Base-by-base conservation (phyloP, 768 basidiomycete species). In the Amanita rimosa region DNA sequence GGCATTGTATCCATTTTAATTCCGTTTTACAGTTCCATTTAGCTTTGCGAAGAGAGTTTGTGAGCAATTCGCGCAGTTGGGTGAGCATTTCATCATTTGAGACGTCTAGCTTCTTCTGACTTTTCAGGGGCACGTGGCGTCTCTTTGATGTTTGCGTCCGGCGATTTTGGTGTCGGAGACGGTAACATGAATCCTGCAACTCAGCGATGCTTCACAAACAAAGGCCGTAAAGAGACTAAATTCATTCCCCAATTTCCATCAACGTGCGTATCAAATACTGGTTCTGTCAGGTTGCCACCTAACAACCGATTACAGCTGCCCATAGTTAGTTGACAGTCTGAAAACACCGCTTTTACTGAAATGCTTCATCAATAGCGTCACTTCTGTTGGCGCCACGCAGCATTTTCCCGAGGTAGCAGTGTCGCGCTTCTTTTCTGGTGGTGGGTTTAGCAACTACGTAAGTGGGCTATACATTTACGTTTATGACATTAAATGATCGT, bases 391-490 rank as follows among this genome's bases (percentile, higher is more conserved):
- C 6, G 83, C 74, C 6, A 84, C 83, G 9, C 52, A 56, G 0
- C 59, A 58, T 36, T 52, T 64, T 38, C 83, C 81, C 0, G 83
- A 86, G 60, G 66, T 65, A 3, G 78, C 76, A 0, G 73, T 70
- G 0, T 58, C 46, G 14, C 55, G 63, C 27, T 68, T 66, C 54
- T 81, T 82, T 64, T 84, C 82, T 24, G 81, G 83, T 4, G 83
- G 84, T 14, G 83, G 85, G 14, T 88, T 86, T 66, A 83, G 81
- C 59, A 69, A 81, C 53, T 75, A 76, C 48, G 81, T 83, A 27
- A 53, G 70, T 44, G 11, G 2, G 33, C 31, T 8, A n/a, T 16
- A 11, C 31, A 17, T 9, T 11, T 16, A 2, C 6, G 5, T 16
- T 38, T 22, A 2, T 16, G 22, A 10, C n/a, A n/a, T 6, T 16